These are phyloP conservation scores for Grosmannia serpens DNA, from an alignment of 2,329 filamentous ascomycete species.

Conservation along the genomic window DNA sequence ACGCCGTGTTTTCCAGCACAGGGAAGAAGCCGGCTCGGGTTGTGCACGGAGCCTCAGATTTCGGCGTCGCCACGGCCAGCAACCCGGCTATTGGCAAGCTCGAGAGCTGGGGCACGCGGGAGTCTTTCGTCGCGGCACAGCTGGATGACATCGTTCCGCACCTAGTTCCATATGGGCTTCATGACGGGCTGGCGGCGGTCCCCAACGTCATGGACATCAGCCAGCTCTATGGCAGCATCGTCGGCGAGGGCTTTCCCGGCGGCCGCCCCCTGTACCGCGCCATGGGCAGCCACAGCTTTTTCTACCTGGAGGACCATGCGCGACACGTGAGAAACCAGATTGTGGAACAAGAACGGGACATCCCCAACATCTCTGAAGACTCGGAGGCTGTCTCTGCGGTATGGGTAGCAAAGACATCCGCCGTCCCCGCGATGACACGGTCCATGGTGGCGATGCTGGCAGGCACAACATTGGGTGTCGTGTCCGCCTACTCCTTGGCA, in stretches of 20 bases:
- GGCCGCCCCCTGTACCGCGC: constrained; percentile 71
- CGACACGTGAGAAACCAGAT: constrained; percentile 38
- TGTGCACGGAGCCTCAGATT: constrained; percentile 71
- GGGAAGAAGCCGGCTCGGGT: constrained; percentile 66
- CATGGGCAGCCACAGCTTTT: constrained; percentile 61
- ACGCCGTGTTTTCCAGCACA: constrained; percentile 54
- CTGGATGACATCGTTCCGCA: constrained; percentile 67
- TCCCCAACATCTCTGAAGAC: constrained; percentile 62
- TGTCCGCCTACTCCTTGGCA: constrained; percentile 72
- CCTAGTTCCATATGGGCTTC: constrained; percentile 64
- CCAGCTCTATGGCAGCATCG: constrained; percentile 69
- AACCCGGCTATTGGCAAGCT: constrained; percentile 67
- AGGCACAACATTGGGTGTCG: constrained; percentile 71
- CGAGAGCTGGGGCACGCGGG: constrained; percentile 71
- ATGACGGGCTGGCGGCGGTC: constrained; percentile 63
- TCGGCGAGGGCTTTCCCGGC: constrained; percentile 77
- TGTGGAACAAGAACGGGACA: constrained; percentile 54
- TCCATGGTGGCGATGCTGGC: constrained; percentile 72
- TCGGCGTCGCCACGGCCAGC: constrained; percentile 67
- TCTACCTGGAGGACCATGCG: constrained; percentile 52
- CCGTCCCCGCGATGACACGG: constrained; percentile 59
- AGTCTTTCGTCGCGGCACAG: constrained; percentile 63
- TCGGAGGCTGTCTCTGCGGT: constrained; percentile 64
- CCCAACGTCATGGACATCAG: constrained; percentile 89
- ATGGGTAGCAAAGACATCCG: constrained; percentile 79